These are phyloP conservation scores for Lepidium sativum DNA, from an alignment of 345 rosid genomes.

Conservation along the genomic window DNA sequence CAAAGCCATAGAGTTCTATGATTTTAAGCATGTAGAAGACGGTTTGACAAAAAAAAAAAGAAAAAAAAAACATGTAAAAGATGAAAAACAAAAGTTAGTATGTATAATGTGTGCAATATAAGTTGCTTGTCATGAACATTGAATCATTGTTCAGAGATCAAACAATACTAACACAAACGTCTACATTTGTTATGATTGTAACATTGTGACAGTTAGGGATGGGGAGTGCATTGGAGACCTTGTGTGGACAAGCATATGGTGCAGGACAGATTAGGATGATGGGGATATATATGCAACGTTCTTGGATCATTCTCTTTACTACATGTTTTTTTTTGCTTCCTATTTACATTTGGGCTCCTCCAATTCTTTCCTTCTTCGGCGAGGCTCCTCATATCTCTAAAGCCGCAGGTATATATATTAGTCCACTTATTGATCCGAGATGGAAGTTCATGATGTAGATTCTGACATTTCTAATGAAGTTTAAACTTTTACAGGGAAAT, in stretches of 20 bases:
- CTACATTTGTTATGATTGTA: neutral
- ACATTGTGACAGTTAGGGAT: constrained; percentile 58
- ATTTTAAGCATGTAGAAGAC: too few relatives aligned
- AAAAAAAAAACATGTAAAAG: neutral
- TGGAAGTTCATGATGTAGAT: neutral
- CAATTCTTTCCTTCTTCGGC: constrained; percentile 60
- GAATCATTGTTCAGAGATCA: neutral
- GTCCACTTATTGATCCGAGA: neutral
- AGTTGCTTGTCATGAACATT: neutral
- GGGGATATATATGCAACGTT: constrained; percentile 91
- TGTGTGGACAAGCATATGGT: constrained; percentile 92
- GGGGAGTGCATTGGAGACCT: constrained; percentile 92
- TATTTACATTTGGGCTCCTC: constrained; percentile 77
- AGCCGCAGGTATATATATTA: constrained; percentile 53
- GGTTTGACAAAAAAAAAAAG: too few relatives aligned
- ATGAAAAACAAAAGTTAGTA: neutral
- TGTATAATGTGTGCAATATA: neutral
- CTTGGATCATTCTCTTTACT: constrained; percentile 72
- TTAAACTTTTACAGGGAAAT: constrained; percentile 44
- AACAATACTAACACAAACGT: neutral
- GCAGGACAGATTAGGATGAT: constrained; percentile 73
- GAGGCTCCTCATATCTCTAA: constrained; percentile 65
- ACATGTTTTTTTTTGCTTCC: constrained; percentile 58
- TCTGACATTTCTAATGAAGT: neutral
- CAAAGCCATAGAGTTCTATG: too few relatives aligned